Evolutionary conservation across 805 yeast genomes (phyloP).

Genomic region (Myxozyma geophila): DNA sequence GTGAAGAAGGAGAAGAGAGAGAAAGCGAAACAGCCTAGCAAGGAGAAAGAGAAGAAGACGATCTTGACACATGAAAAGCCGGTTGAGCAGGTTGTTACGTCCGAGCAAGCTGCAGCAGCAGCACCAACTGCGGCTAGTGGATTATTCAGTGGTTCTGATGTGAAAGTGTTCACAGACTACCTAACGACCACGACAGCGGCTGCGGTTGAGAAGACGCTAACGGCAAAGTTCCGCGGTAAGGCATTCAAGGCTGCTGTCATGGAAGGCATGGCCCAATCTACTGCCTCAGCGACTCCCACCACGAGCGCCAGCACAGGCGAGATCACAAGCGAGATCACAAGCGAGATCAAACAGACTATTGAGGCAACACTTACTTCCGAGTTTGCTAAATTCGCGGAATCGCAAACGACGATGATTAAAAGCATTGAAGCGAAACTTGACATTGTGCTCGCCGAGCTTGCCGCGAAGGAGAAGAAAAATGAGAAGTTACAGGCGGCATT

Average conservation of each 20-base stretch:
- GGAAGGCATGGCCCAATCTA: not conserved
- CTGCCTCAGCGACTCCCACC: not conserved
- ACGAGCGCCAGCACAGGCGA: not conserved
- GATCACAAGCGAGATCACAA: not conserved
- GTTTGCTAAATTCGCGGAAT: not conserved
- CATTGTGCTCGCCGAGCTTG: conserved; percentile 6
- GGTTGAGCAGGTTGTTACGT: not conserved
- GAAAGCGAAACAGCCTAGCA: conserved; percentile 8
- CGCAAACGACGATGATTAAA: conserved; percentile 6
- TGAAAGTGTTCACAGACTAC: not conserved
- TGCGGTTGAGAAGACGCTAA: conserved; percentile 12
- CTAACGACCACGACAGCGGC: conserved; percentile 2
- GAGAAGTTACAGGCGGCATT: conserved; percentile 15
- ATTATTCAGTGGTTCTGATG: conserved; percentile 2
- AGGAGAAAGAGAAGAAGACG: conserved; percentile 2
- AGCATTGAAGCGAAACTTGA: conserved; percentile 19
- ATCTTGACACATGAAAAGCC: conserved; percentile 10
- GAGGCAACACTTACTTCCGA: conserved; percentile 5
- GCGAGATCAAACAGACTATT: not conserved
- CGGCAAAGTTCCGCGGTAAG: not conserved
- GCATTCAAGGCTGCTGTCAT: not conserved
- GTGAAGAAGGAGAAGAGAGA: conserved; percentile 13
- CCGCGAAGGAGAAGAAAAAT: conserved; percentile 11
- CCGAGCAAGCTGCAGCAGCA: not conserved
- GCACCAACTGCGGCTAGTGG: not conserved